phyloP scores from a whole-genome alignment of 139 green algal genomes.

The Chlamydomonas eustigma region DNA sequence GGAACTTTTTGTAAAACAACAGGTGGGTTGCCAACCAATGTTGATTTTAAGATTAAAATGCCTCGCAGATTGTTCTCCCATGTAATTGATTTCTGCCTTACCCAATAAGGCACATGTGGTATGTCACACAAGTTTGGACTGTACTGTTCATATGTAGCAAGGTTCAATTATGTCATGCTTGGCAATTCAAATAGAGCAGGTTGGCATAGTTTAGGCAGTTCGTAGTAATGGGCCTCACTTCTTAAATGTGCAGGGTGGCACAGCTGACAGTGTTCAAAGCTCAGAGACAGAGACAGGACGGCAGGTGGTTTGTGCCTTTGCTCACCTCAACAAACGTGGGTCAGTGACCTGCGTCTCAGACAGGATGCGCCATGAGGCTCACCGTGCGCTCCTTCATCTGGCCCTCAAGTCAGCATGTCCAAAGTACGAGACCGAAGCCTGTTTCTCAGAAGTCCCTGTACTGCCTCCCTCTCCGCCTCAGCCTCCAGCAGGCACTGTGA shows the following conservation, averaged over 20 bases:
- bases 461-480: background rate
- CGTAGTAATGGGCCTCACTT: no score
- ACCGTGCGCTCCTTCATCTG: constrained; percentile 11
- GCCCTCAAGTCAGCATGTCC: constrained; percentile 17
- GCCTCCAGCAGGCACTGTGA: constrained; percentile 19
- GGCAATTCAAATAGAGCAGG: no score
- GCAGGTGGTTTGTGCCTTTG: constrained; percentile 27
- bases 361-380: constrained; percentile 13
- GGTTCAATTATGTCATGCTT: no score
- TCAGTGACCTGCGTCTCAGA: background rate
- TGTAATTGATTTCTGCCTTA: background rate
- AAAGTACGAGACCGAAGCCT: constrained; percentile 35
- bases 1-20: constrained; percentile 8
- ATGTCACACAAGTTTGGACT: no score
- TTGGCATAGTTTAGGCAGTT: no score
- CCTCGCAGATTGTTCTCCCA: background rate
- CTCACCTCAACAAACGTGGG: background rate
- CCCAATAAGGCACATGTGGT: no score
- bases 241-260: no score
- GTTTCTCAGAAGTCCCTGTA: constrained; percentile 29
- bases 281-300: constrained; percentile 28
- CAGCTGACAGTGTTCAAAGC: no score
- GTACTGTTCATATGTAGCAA: no score
- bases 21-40: background rate
- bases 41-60: background rate